Conservation (phyloP, 441 rosid genomes). For the Melastoma candidum region DNA sequence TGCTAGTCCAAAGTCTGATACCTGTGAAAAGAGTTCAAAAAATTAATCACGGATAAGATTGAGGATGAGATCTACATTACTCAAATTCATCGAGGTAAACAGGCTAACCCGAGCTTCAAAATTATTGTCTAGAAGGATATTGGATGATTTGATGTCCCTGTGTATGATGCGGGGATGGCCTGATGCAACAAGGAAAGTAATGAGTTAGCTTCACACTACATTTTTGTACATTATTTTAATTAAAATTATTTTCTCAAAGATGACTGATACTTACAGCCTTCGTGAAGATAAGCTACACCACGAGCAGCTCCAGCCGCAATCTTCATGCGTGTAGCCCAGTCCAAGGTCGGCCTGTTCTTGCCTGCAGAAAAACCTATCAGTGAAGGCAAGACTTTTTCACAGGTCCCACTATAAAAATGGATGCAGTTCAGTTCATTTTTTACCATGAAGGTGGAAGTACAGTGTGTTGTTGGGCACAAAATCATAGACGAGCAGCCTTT, state of each 20-base stretch:
- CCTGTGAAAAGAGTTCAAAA: neutral
- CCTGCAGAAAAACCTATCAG: slow-evolving; percentile 24
- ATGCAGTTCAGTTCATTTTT: slow-evolving; percentile 12
- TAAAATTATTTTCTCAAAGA: neutral
- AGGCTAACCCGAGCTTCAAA: slow-evolving; percentile 66
- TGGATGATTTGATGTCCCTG: slow-evolving; percentile 93
- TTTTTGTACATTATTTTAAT: no score
- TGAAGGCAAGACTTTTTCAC: neutral
- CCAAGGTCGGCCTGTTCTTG: slow-evolving; percentile 45
- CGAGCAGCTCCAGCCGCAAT: slow-evolving; percentile 93
- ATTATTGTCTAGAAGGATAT: slow-evolving; percentile 83
- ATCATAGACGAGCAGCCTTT: slow-evolving; percentile 70
- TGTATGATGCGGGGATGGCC: slow-evolving; percentile 94
- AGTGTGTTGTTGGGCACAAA: slow-evolving; percentile 78
- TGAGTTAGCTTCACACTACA: neutral
- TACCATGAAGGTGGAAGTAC: slow-evolving; percentile 88
- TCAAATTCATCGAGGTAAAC: neutral
- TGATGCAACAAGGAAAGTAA: slow-evolving; percentile 16
- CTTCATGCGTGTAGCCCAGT: slow-evolving; percentile 71
- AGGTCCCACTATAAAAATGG: no score
- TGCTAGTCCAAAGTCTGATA: slow-evolving; percentile 7
- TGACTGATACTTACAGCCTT: slow-evolving; percentile 62
- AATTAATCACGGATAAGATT: no score
- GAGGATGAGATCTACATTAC: no score
- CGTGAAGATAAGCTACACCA: slow-evolving; percentile 93